These are phyloP conservation scores for Limnanthes douglasii DNA, from an alignment of 345 rosid genomes.

Conservation along the genomic window DNA sequence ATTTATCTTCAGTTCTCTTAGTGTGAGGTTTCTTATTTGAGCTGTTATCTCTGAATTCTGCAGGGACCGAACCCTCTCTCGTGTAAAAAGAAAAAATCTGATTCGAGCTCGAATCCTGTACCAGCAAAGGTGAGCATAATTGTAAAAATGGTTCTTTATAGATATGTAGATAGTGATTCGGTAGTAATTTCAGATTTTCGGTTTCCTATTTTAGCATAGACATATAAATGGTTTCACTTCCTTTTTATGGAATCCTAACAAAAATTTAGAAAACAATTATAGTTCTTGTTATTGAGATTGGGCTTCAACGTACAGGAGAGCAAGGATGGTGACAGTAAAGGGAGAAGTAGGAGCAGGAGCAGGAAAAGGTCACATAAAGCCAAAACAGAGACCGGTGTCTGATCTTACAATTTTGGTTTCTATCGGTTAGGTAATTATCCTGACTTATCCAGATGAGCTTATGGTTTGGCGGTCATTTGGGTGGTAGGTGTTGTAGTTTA, in stretches of 20 bases:
- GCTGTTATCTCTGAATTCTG: slow-evolving; percentile 10
- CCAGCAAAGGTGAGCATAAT: no score
- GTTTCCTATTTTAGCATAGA: no score
- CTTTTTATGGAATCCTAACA: no score
- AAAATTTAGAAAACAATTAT: no score
- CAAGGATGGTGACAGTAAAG: slow-evolving; percentile 8
- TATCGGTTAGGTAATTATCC: neutral
- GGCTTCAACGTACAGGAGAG: slow-evolving; percentile 18
- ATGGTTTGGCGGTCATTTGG: no score
- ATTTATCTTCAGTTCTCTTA: no score
- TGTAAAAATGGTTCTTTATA: no score
- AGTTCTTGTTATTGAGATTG: neutral
- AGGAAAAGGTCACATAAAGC: slow-evolving; percentile 25
- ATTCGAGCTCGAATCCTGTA: no score
- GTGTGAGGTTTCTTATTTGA: no score
- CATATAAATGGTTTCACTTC: no score
- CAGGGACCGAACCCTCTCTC: slow-evolving; percentile 95
- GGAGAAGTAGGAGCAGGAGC: slow-evolving; percentile 24
- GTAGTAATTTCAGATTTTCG: neutral
- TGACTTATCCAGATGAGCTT: neutral
- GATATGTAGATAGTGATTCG: no score
- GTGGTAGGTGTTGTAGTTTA: neutral
- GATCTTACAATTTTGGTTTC: neutral
- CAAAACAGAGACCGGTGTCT: slow-evolving; percentile 5
- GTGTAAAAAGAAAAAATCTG: slow-evolving; percentile 60